phyloP scores from a whole-genome alignment of 768 basidiomycete genomes.

The Leucosporidium creatinivorum region DNA sequence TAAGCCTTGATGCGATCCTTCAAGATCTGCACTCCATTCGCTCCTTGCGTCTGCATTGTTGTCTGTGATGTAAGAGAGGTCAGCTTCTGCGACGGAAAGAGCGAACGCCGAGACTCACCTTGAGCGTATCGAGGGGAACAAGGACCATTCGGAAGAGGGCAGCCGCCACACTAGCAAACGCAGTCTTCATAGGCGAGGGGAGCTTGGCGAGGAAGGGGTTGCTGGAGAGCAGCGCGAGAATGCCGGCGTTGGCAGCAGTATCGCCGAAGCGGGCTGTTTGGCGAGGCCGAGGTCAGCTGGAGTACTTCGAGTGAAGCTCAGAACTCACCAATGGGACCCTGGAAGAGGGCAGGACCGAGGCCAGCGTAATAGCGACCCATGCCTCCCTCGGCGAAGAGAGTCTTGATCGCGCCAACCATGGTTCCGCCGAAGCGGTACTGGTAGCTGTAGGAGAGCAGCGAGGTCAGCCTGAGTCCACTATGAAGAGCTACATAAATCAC shows the following conservation, averaged over 20 bases:
- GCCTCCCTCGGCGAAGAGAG: conserved; percentile 70
- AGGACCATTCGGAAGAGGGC: conserved; percentile 84
- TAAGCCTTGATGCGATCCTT: conserved; percentile 52
- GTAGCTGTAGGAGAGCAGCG: conserved; percentile 1
- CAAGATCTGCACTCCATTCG: conserved; percentile 54
- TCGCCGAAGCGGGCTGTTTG: conserved; percentile 69
- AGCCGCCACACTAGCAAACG: conserved; percentile 68
- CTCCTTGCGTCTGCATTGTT: conserved; percentile 49
- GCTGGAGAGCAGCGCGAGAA: conserved; percentile 72
- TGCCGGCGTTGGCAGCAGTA: conserved; percentile 88
- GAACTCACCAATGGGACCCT: conserved; percentile 47
- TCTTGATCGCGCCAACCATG: conserved; percentile 56
- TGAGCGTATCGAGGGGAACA: conserved; percentile 86
- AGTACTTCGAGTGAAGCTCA: not conserved
- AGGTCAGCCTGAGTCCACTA: not conserved
- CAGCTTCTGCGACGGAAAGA: not conserved
- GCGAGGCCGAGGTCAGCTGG: not conserved
- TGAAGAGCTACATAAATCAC: conserved; percentile 61
- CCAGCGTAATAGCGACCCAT: conserved; percentile 72
- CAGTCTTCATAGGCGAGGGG: conserved; percentile 62
- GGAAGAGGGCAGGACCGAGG: conserved; percentile 72
- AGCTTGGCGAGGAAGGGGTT: conserved; percentile 63
- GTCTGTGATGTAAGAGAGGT: not conserved
- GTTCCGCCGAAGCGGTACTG: conserved; percentile 60
- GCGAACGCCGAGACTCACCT: conserved; percentile 7